Evolutionary conservation across 2,329 filamentous ascomycete genomes (phyloP), one percentile per base, ranked within the genome.

Genomic region (Colletotrichum truncatum): DNA sequence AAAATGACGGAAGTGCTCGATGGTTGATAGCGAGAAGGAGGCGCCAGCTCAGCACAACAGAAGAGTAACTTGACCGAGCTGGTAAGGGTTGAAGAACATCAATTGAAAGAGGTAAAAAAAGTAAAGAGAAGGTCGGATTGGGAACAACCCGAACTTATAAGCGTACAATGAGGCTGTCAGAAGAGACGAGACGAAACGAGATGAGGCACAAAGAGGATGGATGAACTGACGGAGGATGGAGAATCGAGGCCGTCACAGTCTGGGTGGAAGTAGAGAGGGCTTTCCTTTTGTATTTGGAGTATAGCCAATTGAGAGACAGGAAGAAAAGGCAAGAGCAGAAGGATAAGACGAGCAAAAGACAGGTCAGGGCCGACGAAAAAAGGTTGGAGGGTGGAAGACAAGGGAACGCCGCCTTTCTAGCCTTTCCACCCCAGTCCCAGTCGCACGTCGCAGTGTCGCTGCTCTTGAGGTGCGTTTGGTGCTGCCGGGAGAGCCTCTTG

Each of bases 371-470:
- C 45, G 63, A 55, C 46, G 41, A 55, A 52, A 58, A 66, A 54
- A 45, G 58, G 43, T 51, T 41, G 43, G 59, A 63, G 45, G 43
- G 58, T 16, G 61, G 63, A 46, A 67, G 63, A 67, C 61, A 67
- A 68, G 59, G 67, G 66, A 69, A 71, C 62, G 64, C 48, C 61
- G 61, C 48, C 61, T 48, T 26, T 36, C 26, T 30, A 53, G 55
- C 39, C 55, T 53, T 48, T 25, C 32, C 34, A 64, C 61, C 61
- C 61, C 38, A 57, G 34, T 32, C 32, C 28, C 39, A 12, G 21
- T 34, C 34, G 25, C 59, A 26, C 32, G 53, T 58, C 36, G 48
- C 57, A n/a, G 30, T 52, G 30, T 52, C 30, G 30, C 48, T 36
- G 39, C 26, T 49, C 45, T 9, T 26, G 45, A n/a, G 45, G n/a